Conservation (phyloP, 1,284 basidiomycete genomes). For the Ceratobasidium sp. region DNA sequence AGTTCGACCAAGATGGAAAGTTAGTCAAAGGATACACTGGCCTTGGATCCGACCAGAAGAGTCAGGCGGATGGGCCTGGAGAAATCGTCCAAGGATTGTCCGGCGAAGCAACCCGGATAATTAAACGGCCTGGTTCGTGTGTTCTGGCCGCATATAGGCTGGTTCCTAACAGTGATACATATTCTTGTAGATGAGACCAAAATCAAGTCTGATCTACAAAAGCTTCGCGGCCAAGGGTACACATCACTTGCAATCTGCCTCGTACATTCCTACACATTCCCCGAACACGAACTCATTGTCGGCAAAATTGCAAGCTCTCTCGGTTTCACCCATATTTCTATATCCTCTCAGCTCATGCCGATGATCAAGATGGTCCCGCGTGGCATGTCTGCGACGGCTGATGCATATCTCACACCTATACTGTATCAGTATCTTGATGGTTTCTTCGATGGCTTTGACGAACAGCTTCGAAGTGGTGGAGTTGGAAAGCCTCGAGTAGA, state of each 20-base stretch:
- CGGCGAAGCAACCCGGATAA: slow-evolving; percentile 90
- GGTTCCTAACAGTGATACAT: not conserved
- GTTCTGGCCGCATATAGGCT: not conserved
- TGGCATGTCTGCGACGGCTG: slow-evolving; percentile 92
- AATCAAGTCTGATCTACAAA: slow-evolving; percentile 72
- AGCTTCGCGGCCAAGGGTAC: slow-evolving; percentile 81
- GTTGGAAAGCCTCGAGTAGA: slow-evolving; percentile 66
- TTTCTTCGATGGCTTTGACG: slow-evolving; percentile 91
- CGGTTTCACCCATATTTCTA: slow-evolving; percentile 90
- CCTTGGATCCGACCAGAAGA: slow-evolving; percentile 75
- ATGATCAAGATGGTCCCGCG: slow-evolving; percentile 98
- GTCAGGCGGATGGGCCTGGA: slow-evolving; percentile 79
- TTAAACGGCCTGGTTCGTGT: slow-evolving; percentile 76
- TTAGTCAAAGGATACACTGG: slow-evolving; percentile 79
- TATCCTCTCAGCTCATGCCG: slow-evolving; percentile 88
- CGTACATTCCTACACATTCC: slow-evolving; percentile 93
- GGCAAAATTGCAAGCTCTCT: slow-evolving; percentile 79
- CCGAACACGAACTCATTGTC: slow-evolving; percentile 81
- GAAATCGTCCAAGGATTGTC: slow-evolving; percentile 85
- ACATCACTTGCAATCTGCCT: slow-evolving; percentile 88
- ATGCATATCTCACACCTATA: slow-evolving; percentile 96
- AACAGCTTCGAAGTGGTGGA: slow-evolving; percentile 66
- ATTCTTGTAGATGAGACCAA: slow-evolving; percentile 64
- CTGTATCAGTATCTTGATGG: slow-evolving; percentile 89
- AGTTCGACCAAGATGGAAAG: slow-evolving; percentile 78